These are phyloP conservation scores for Magnolia officinalis DNA, from an alignment of 164 flowering plant species.

Conservation along the genomic window DNA sequence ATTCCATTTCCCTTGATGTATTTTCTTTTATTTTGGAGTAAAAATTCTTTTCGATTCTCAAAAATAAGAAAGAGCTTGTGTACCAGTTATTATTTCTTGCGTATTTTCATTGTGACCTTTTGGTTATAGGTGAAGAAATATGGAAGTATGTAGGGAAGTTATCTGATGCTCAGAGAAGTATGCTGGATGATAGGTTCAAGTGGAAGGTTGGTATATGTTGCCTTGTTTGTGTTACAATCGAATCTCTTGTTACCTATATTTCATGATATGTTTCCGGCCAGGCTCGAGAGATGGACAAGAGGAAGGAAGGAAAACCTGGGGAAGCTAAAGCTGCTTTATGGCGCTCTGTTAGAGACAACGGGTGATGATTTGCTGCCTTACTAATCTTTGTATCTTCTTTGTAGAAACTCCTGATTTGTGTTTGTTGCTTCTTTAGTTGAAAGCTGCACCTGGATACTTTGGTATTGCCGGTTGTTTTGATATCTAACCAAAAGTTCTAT, in stretches of 20 bases:
- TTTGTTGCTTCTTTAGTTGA: neutral
- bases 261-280: conserved; percentile 17
- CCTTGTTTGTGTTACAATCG: neutral
- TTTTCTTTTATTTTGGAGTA: too few relatives aligned
- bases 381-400: neutral
- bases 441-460: neutral
- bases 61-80: neutral
- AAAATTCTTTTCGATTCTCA: too few relatives aligned
- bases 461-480: too few relatives aligned
- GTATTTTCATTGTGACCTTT: neutral
- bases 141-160: conserved; percentile 97
- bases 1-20: too few relatives aligned
- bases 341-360: conserved; percentile 93
- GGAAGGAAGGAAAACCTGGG: conserved; percentile 95
- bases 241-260: neutral
- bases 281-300: conserved; percentile 97
- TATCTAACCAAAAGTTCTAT: too few relatives aligned
- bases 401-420: neutral
- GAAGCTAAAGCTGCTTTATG: conserved; percentile 86
- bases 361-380: conserved; percentile 38
- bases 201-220: conserved; percentile 68
- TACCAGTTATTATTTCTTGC: neutral
- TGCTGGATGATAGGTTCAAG: conserved; percentile 97
- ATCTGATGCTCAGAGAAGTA: conserved; percentile 95
- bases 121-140: conserved; percentile 75